phyloP scores from a whole-genome alignment of 306 rosid species.

The Oxytropis ochrocephala region DNA sequence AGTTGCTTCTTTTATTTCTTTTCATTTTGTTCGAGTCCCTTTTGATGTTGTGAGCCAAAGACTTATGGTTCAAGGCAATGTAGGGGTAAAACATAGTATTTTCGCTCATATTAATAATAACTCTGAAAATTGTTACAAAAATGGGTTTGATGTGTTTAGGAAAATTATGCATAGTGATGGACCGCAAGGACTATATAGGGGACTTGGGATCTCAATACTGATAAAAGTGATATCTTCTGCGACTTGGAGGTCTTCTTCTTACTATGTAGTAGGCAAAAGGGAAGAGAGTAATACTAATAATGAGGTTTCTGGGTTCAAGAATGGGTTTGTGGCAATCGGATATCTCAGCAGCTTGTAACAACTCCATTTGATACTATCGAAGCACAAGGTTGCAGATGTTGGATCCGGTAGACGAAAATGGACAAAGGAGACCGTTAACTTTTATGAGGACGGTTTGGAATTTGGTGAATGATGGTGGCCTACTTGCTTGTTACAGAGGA shows the following conservation, averaged over 20 bases:
- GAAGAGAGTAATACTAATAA: slow-evolving; percentile 12
- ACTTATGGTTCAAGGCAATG: slow-evolving; percentile 70
- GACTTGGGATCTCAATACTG: slow-evolving; percentile 78
- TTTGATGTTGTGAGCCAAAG: slow-evolving; percentile 92
- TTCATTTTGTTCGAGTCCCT: slow-evolving; percentile 89
- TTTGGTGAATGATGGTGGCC: slow-evolving; percentile 79
- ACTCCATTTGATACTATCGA: slow-evolving; percentile 83
- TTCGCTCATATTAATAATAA: no score
- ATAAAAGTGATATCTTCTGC: slow-evolving; percentile 90
- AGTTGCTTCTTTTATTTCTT: slow-evolving; percentile 78
- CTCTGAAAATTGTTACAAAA: background rate
- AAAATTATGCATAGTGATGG: slow-evolving; percentile 74
- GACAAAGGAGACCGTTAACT: slow-evolving; percentile 61
- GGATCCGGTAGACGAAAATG: slow-evolving; percentile 69
- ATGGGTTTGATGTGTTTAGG: slow-evolving; percentile 80
- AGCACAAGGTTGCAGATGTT: slow-evolving; percentile 91
- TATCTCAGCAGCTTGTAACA: slow-evolving; percentile 74
- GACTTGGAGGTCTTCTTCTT: slow-evolving; percentile 90
- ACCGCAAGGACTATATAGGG: slow-evolving; percentile 73
- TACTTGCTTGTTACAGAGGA: slow-evolving; percentile 86
- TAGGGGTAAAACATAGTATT: background rate
- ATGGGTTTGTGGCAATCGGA: slow-evolving; percentile 60
- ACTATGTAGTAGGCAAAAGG: slow-evolving; percentile 42
- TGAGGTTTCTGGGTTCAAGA: slow-evolving; percentile 39
- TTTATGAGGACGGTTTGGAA: slow-evolving; percentile 52